Conservation (phyloP, 768 basidiomycete species). For the Pleurotus citrinopileatus region DNA sequence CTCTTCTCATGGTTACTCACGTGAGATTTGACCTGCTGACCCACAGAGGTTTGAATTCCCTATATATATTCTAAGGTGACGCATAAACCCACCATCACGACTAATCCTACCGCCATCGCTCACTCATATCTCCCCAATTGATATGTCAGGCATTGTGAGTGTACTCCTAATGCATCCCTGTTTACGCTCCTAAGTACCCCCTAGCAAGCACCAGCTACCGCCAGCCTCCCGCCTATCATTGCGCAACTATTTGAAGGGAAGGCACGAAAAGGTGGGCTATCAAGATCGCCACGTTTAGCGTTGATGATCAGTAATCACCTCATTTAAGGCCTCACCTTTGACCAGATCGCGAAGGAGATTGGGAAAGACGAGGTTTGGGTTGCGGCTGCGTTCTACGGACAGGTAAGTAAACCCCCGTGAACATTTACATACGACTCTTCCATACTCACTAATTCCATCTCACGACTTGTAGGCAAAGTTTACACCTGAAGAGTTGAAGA, state of each 20-base stretch:
- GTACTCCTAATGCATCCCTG: too few species aligned
- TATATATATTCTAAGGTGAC: too few species aligned
- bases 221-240: conserved; percentile 51
- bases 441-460: neutral
- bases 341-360: conserved; percentile 60
- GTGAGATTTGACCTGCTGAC: too few species aligned
- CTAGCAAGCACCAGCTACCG: conserved; percentile 4
- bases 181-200: too few species aligned
- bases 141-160: too few species aligned
- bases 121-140: too few species aligned
- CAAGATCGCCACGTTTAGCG: neutral
- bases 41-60: too few species aligned
- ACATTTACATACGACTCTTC: neutral
- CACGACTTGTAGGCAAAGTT: conserved; percentile 64
- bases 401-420: conserved; percentile 39
- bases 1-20: too few species aligned
- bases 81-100: too few species aligned
- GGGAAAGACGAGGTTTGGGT: conserved; percentile 81
- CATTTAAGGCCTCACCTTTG: conserved; percentile 60
- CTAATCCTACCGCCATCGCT: too few species aligned
- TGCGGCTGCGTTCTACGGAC: conserved; percentile 79
- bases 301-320: too few species aligned
- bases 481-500: conserved; percentile 52
- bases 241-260: conserved; percentile 60
- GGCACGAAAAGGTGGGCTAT: conserved; percentile 51